Evolutionary conservation across 805 yeast species (phyloP), one percentile per base, ranked within the genome.

Genomic region (Nakazawaea holstii): DNA sequence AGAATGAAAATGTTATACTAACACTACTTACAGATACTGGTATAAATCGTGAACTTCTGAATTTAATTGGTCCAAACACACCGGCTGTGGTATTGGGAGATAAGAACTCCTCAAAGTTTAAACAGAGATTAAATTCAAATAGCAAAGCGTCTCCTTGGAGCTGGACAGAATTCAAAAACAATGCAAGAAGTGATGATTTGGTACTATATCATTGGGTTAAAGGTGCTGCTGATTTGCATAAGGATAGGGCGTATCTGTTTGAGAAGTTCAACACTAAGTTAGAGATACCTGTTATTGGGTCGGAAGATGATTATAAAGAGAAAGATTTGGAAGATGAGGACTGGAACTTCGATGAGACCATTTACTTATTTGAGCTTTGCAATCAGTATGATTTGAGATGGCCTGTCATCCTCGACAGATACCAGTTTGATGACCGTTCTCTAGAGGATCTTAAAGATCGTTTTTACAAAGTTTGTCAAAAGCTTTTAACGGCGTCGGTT

Each of bases 1-100:
- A 30, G 11, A 11, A 11, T 30, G 4, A 6, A 6, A 30, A 4
- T 11, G 6, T 30, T 11, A 15, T 27, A 32, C 15, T 33, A 15
- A 32, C 24, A 10, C 14, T 8, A 37, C 26, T 30, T 31, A 27
- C 55, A 41, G 63, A 73, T 39, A 70, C 81, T 1, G 96, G 96
- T 26, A 85, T 92, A 79, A 91, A 87, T 52, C 76, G 98, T 55
- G 99, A 94, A 62, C 70, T 94, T 46, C 91, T 85, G 64, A 86
- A 85, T 53, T 73, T 95, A 45, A 70, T 94, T 36, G 99, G 99
- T 5, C 91, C 94, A 35, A 89, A 89, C 62, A 81, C 95, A 1
- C 97, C 99, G 1, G 91, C 98, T 0, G 78, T 76, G 7, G 15
- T 48, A 7, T 33, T 48, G 15, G 76, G 74, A n/a, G 76, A 76